These are phyloP conservation scores for Trametes sanguinea DNA, from an alignment of 768 basidiomycete species.

Conservation along the genomic window DNA sequence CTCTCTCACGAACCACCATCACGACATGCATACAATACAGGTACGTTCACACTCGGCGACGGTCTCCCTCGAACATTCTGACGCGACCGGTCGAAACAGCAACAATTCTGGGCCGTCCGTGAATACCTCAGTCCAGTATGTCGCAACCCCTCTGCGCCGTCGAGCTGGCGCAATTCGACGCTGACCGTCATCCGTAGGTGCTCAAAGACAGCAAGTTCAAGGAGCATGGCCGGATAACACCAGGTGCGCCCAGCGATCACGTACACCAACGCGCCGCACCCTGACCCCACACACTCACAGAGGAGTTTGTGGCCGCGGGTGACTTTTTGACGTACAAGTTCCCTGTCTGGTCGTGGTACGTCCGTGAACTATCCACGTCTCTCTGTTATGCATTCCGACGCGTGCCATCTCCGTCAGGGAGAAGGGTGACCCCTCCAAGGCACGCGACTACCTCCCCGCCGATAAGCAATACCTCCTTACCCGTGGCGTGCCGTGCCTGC, in stretches of 20 bases:
- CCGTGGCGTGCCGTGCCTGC: conserved; percentile 93
- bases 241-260: conserved; percentile 54
- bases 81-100: conserved; percentile 45
- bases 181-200: conserved; percentile 55
- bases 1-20: conserved; percentile 12
- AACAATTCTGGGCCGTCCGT: conserved; percentile 90
- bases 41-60: conserved; percentile 25
- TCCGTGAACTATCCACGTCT: conserved; percentile 8
- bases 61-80: neutral
- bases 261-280: conserved; percentile 5
- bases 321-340: conserved; percentile 99
- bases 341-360: conserved; percentile 95
- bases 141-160: conserved; percentile 25
- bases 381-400: conserved; percentile 1
- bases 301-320: conserved; percentile 98
- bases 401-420: conserved; percentile 59
- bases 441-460: conserved; percentile 87
- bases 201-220: conserved; percentile 99
- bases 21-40: conserved; percentile 52
- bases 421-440: conserved; percentile 83
- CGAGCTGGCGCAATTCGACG: conserved; percentile 33
- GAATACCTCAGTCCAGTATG: conserved; percentile 91
- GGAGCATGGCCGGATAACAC: conserved; percentile 95
- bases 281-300: conserved; percentile 41
- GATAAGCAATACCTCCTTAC: conserved; percentile 98